A percentile compares a stretch with the other conserved stretches of the same genome.
Evolutionary conservation across 306 rosid genomes (phyloP).

Genomic region (Begonia masoniana): DNA sequence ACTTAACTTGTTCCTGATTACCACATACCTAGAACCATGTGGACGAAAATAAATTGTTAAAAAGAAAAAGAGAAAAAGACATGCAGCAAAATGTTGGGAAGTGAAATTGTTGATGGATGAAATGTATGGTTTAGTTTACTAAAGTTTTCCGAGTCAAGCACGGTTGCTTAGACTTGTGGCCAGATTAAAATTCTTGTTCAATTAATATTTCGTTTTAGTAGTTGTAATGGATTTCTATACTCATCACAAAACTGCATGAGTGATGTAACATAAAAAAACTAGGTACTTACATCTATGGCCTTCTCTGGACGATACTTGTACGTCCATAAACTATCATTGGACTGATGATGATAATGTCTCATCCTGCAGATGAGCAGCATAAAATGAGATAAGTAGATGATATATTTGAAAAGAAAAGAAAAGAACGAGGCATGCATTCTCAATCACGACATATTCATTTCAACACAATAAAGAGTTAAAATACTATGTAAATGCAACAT

Average conservation of each 20-base stretch:
- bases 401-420: conserved; percentile 3
- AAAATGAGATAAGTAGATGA: neutral
- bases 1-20: conserved; percentile 51
- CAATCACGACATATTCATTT: too few species aligned
- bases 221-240: neutral
- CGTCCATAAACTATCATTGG: conserved; percentile 51
- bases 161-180: neutral
- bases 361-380: conserved; percentile 27
- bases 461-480: too few species aligned
- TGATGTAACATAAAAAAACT: neutral
- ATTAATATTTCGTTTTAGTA: too few species aligned
- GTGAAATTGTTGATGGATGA: too few species aligned
- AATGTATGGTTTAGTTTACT: too few species aligned
- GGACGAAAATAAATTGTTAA: too few species aligned
- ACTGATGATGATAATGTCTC: conserved; percentile 27
- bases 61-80: conserved; percentile 4
- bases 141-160: neutral
- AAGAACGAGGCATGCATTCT: conserved; percentile 3
- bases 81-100: too few species aligned
- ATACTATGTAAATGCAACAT: too few species aligned
- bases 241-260: neutral
- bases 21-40: conserved; percentile 53
- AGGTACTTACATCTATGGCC: conserved; percentile 48
- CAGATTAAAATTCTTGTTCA: neutral
- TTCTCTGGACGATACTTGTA: conserved; percentile 65